Evolutionary conservation across 345 rosid genomes (phyloP).

Genomic region (Eucalyptus polybractea): DNA sequence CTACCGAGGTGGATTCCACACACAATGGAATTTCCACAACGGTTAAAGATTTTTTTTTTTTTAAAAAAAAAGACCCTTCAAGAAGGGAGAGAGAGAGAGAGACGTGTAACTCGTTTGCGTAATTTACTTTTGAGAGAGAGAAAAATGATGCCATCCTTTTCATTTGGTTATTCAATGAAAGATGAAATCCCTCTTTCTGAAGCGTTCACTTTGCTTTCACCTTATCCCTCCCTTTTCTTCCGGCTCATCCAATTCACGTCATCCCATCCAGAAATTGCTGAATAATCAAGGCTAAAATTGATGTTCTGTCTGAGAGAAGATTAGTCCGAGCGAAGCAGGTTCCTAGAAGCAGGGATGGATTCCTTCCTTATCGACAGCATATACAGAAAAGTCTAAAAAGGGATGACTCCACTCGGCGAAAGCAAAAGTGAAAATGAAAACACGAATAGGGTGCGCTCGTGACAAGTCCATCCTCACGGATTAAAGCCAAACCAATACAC

Average conservation of each 20-base stretch:
- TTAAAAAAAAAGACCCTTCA: neutral
- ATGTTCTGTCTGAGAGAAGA: neutral
- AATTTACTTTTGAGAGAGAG: neutral
- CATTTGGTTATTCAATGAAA: neutral
- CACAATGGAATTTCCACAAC: neutral
- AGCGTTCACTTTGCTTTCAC: neutral
- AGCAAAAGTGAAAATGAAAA: neutral
- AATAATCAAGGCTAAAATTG: neutral
- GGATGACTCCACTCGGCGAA: neutral
- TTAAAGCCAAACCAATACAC: neutral
- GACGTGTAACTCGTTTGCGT: neutral
- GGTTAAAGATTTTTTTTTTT: too few relatives aligned
- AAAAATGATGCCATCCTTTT: neutral
- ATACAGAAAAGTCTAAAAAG: neutral
- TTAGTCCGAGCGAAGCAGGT: neutral
- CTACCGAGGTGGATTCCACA: neutral
- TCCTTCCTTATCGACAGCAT: neutral
- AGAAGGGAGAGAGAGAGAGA: neutral
- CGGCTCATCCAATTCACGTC: neutral
- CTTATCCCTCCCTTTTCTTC: neutral
- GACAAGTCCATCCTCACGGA: neutral
- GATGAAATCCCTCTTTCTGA: neutral
- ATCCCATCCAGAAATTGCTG: neutral
- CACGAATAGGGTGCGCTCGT: neutral
- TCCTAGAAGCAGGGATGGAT: neutral